Percentiles rank a stretch among this genome's conserved stretches.
Evolutionary conservation across 106 monocot species (phyloP).

Genomic region (Posidonia australis): DNA sequence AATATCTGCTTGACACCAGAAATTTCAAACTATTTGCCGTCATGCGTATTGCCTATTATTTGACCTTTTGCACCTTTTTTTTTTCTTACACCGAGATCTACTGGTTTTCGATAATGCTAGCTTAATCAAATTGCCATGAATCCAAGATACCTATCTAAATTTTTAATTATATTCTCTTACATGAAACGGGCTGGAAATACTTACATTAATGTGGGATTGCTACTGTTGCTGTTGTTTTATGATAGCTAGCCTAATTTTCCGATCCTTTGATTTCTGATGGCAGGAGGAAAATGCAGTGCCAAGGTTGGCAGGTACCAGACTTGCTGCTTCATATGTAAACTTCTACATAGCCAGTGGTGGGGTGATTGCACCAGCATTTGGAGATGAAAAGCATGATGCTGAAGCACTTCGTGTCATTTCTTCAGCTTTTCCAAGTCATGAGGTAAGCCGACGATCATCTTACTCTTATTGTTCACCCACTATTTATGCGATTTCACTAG

Average conservation of each 20-base stretch:
- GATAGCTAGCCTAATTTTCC: not conserved
- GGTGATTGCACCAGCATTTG: slow-evolving; percentile 82
- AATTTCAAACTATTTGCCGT: no score
- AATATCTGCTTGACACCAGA: no score
- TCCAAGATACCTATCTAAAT: no score
- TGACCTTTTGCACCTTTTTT: no score
- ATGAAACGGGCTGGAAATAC: no score
- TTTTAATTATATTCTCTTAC: no score
- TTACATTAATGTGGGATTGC: not conserved
- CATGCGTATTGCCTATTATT: no score
- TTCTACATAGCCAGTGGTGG: slow-evolving; percentile 97
- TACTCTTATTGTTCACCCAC: no score
- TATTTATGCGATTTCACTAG: no score
- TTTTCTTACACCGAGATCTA: no score
- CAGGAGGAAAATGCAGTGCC: slow-evolving; percentile 49
- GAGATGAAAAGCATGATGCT: slow-evolving; percentile 61
- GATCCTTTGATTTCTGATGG: not conserved
- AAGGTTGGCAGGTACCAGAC: slow-evolving; percentile 69
- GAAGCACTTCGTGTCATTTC: slow-evolving; percentile 63
- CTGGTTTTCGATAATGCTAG: no score
- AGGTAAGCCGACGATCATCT: slow-evolving; percentile 26
- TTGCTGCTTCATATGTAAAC: slow-evolving; percentile 93
- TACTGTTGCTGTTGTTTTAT: not conserved
- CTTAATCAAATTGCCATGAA: no score
- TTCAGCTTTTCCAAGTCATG: slow-evolving; percentile 52